Percentiles rank a stretch among this genome's conserved stretches.
Conservation (phyloP, 2,329 filamentous ascomycete species). For the Stylonectria norvegica region DNA sequence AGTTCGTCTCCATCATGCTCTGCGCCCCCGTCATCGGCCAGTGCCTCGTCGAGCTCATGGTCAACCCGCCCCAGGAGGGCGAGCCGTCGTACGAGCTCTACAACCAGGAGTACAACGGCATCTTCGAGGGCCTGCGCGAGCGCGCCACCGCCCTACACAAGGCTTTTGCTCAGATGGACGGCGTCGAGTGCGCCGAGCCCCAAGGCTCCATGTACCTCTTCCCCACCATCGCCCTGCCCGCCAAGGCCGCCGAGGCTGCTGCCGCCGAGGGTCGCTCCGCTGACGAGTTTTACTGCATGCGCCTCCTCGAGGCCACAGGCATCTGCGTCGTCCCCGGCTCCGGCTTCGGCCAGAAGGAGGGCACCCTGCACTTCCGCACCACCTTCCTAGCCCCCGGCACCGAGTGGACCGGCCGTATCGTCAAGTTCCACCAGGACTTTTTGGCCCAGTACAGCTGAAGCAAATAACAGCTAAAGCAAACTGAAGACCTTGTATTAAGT, state of each 20-base stretch:
- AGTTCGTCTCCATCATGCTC: constrained; percentile 95
- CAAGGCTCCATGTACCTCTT: constrained; percentile 99
- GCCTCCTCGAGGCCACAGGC: constrained; percentile 86
- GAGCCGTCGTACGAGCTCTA: constrained; percentile 84
- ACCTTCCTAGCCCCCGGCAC: constrained; percentile 96
- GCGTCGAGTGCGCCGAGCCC: constrained; percentile 83
- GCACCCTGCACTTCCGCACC: constrained; percentile 89
- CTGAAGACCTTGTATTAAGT: no score
- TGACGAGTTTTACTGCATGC: constrained; percentile 93
- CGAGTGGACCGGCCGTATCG: constrained; percentile 84
- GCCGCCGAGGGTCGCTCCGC: constrained; percentile 66
- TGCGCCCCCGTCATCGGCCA: constrained; percentile 94
- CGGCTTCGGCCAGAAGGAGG: constrained; percentile 91
- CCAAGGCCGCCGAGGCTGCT: constrained; percentile 74
- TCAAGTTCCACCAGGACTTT: constrained; percentile 88
- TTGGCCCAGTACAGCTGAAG: constrained; percentile 72
- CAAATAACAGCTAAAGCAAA: no score
- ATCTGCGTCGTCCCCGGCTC: constrained; percentile 90
- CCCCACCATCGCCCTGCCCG: constrained; percentile 80
- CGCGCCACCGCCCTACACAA: constrained; percentile 83
- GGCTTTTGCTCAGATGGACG: constrained; percentile 93
- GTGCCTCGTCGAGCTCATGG: constrained; percentile 96
- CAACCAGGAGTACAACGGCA: constrained; percentile 77
- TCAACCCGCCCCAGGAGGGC: constrained; percentile 84
- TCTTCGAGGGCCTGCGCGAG: constrained; percentile 72